Evolutionary conservation across 2,329 filamentous ascomycete species (phyloP), one percentile per base, ranked within the genome.

Genomic region (Colletotrichum kahawae): DNA sequence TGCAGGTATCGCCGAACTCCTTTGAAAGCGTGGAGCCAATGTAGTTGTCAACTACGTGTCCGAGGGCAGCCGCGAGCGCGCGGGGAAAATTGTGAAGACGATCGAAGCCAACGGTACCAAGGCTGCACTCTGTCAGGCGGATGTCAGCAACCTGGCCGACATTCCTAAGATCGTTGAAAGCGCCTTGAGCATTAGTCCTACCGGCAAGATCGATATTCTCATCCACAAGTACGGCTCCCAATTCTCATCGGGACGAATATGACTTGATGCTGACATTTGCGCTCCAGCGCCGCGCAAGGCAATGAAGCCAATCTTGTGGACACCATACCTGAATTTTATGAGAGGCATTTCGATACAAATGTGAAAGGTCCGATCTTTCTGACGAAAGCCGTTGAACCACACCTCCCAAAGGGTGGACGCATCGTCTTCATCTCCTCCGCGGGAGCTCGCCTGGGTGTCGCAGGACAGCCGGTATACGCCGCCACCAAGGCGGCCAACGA

Each of bases 1-100:
- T 64, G 90, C 90, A 78, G 87, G 90, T n/a, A 92, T 93, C 67
- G 92, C 92, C 18, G 83, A 92, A 12, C 90, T 92, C 4, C 87
- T 94, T 12, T 92, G 92, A 7, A 83, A 86, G 27, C 92, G 94
- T 76, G 92, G 92, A 64, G 78, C 79, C 14, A 79, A 79, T 38
- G 73, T 80, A 2, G 77, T 80, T 10, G 77, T 79, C 38, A 80
- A 80, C 73, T 74, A 77, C 60, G 43, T 70, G 16, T 67, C 71
- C 21, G 73, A 71, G 10, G 33, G 63, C 27, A 80, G 79, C 70
- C 38, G 29, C 14, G 60, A 78, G 36, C 66, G 77, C 4, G 78
- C 79, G 2, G 64, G 74, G 7, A 67, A 79, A 3, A 74, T 80
- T 2, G 76, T 62, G 21, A 75, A 77, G 29, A 34, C 67, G 31